These are phyloP conservation scores for Myxozyma vanderwaltii DNA, from an alignment of 805 yeast species.

Conservation along the genomic window DNA sequence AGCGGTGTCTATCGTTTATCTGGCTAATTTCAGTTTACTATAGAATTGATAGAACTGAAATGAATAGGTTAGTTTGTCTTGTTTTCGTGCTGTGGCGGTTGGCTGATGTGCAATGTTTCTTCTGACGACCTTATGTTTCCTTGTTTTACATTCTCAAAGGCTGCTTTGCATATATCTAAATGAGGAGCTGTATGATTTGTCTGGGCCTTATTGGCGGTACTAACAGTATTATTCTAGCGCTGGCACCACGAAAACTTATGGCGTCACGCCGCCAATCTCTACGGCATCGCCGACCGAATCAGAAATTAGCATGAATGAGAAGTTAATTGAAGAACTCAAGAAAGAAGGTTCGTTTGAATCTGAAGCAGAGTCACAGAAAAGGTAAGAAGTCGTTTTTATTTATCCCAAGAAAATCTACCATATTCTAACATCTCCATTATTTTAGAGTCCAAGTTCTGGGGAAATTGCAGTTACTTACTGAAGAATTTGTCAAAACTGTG, in stretches of 20 bases:
- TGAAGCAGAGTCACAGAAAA: slow-evolving; percentile 75
- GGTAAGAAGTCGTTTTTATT: slow-evolving; percentile 18
- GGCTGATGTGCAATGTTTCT: background rate
- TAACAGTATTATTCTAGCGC: background rate
- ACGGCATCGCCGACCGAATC: slow-evolving; percentile 79
- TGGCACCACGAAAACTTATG: slow-evolving; percentile 45
- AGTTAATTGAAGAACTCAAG: slow-evolving; percentile 75
- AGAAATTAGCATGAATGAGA: slow-evolving; percentile 75
- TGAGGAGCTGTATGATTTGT: too few species aligned
- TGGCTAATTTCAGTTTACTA: background rate
- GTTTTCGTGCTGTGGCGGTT: background rate
- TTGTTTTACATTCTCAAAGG: too few species aligned
- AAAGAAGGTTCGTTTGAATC: slow-evolving; percentile 85
- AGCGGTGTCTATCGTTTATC: background rate
- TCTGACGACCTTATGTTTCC: too few species aligned
- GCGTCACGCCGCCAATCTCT: slow-evolving; percentile 84
- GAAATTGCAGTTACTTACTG: slow-evolving; percentile 68
- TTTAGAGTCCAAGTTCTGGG: slow-evolving; percentile 71
- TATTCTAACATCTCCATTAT: background rate
- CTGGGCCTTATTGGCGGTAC: too few species aligned
- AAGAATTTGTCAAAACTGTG: slow-evolving; percentile 81
- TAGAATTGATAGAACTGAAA: background rate
- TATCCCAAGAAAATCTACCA: too few species aligned
- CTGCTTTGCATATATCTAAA: too few species aligned
- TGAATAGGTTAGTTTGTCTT: slow-evolving; percentile 2